phyloP scores from a whole-genome alignment of 495 filamentous ascomycete species.

The Penicillium cataractarum region DNA sequence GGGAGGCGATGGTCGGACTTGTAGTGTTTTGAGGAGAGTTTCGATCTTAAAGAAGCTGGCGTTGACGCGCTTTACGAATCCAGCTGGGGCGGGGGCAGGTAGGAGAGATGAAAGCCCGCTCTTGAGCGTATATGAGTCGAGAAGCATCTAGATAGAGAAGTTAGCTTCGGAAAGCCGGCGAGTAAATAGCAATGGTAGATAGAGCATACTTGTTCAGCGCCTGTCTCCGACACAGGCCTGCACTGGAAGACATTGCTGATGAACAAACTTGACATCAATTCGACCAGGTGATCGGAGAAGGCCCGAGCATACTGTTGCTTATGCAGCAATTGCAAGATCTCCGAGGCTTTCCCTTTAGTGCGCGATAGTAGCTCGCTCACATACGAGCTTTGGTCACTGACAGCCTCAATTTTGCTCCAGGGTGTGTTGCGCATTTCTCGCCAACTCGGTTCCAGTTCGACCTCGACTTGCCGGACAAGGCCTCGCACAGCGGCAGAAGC shows the following conservation, averaged over 20 bases:
- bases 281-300: conserved; percentile 93
- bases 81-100: conserved; percentile 54
- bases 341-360: conserved; percentile 67
- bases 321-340: conserved; percentile 76
- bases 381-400: conserved; percentile 95
- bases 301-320: conserved; percentile 94
- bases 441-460: conserved; percentile 83
- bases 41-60: conserved; percentile 84
- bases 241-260: conserved; percentile 84
- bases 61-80: conserved; percentile 87
- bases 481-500: conserved; percentile 84
- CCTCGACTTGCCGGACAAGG: conserved; percentile 81
- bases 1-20: conserved; percentile 86
- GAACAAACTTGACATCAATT: conserved; percentile 77
- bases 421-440: conserved; percentile 96
- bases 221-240: conserved; percentile 86
- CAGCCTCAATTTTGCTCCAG: conserved; percentile 92
- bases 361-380: conserved; percentile 77
- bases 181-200: too few relatives aligned
- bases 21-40: conserved; percentile 91
- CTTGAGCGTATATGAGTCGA: conserved; percentile 91
- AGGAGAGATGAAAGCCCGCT: conserved; percentile 64
- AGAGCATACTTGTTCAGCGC: conserved; percentile 82
- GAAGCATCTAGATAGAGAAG: conserved; percentile 68
- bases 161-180: conserved; percentile 11